Percentiles rank a stretch among this genome's conserved stretches.
Conservation (phyloP, 2,329 filamentous ascomycete genomes). For the Seiridium unicorne region DNA sequence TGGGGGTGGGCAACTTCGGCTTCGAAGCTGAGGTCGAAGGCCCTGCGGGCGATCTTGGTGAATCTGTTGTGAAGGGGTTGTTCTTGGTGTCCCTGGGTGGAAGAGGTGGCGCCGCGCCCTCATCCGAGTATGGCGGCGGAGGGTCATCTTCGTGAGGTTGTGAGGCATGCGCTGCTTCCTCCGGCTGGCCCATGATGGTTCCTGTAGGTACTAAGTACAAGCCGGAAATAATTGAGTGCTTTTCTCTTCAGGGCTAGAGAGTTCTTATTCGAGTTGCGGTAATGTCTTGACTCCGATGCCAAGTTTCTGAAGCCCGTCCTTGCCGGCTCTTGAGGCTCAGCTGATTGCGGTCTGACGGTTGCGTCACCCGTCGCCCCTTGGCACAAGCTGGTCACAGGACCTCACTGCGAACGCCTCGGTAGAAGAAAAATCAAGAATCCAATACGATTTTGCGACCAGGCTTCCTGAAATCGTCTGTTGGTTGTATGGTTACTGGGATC, state of each 20-base stretch:
- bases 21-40: not conserved
- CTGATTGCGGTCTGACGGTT: too few species aligned
- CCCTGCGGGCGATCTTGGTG: not conserved
- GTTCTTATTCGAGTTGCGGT: too few species aligned
- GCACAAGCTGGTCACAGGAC: too few species aligned
- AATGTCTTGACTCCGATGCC: too few species aligned
- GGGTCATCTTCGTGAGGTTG: constrained; percentile 6
- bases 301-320: too few species aligned
- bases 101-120: not conserved
- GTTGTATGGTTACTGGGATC: too few species aligned
- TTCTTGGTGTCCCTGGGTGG: constrained; percentile 4
- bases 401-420: too few species aligned
- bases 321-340: too few species aligned
- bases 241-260: not conserved
- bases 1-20: not conserved
- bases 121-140: constrained; percentile 8
- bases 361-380: too few species aligned
- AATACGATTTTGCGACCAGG: too few species aligned
- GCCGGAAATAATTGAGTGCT: not conserved
- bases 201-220: not conserved
- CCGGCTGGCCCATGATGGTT: constrained; percentile 8
- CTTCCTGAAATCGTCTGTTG: too few species aligned
- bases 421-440: too few species aligned
- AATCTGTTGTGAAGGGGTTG: constrained; percentile 1
- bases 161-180: constrained; percentile 4